A percentile compares a stretch with the other conserved stretches of the same genome.
Conservation (phyloP, 2,329 filamentous ascomycete species). For the Fusarium tanahbumbuense region DNA sequence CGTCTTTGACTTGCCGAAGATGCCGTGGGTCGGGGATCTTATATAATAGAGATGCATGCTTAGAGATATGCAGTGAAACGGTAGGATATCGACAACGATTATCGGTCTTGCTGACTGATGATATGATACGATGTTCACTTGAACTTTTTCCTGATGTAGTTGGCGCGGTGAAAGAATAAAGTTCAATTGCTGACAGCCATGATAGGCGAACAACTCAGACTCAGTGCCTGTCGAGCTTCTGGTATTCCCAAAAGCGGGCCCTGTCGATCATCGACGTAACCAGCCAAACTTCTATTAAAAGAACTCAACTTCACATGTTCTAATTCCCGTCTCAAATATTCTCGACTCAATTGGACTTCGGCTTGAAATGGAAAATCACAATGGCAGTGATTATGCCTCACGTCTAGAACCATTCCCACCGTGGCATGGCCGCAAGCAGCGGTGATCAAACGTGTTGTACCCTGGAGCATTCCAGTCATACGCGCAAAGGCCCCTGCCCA, state of each 20-base stretch:
- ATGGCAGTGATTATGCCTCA: not conserved
- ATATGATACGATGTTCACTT: no score
- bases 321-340: not conserved
- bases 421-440: slow-evolving; percentile 9
- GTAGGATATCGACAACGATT: no score
- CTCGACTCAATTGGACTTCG: no score
- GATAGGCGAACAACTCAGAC: no score
- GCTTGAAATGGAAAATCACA: no score
- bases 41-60: not conserved
- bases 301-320: not conserved
- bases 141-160: no score
- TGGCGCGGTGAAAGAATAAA: not conserved
- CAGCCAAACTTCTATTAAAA: slow-evolving; percentile 2
- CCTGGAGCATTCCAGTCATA: slow-evolving; percentile 18
- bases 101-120: no score
- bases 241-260: not conserved
- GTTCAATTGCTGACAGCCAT: no score
- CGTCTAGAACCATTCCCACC: slow-evolving; percentile 6
- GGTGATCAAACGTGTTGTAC: not conserved
- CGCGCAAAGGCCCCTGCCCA: not conserved
- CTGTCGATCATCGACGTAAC: not conserved
- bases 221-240: not conserved
- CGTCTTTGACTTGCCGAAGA: slow-evolving; percentile 1
- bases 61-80: not conserved
- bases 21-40: not conserved